Evolutionary conservation across 2,329 filamentous ascomycete genomes (phyloP).

Genomic region (Aspergillus ruber): DNA sequence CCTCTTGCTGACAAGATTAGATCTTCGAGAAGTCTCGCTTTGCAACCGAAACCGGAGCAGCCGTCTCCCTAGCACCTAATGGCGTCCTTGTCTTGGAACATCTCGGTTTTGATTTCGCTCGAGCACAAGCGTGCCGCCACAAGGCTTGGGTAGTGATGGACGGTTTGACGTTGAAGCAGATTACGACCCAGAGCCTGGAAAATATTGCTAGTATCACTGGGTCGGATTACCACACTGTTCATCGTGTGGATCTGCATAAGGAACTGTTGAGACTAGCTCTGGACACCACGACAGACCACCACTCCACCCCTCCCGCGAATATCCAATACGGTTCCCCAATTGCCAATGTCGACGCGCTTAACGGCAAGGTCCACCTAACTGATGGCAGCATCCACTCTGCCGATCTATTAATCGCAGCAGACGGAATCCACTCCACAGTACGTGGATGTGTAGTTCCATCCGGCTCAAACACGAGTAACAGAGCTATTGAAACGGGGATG

Average conservation of each 20-base stretch:
- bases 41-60: conserved; percentile 22
- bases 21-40: conserved; percentile 25
- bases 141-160: conserved; percentile 15
- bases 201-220: not conserved
- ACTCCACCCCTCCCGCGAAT: conserved; percentile 3
- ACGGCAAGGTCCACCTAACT: conserved; percentile 13
- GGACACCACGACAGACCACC: not conserved
- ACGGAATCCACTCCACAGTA: conserved; percentile 21
- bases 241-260: conserved; percentile 12
- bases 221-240: conserved; percentile 6
- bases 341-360: conserved; percentile 13
- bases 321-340: conserved; percentile 17
- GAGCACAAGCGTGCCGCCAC: conserved; percentile 16
- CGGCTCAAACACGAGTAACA: not conserved
- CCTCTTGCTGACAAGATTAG: conserved; percentile 4
- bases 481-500: conserved; percentile 8
- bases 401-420: conserved; percentile 27
- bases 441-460: conserved; percentile 6
- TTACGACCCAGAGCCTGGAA: conserved; percentile 4
- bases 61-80: conserved; percentile 24
- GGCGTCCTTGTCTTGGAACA: conserved; percentile 16
- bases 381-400: conserved; percentile 16
- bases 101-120: conserved; percentile 21
- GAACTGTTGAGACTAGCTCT: conserved; percentile 13
- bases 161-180: conserved; percentile 11